phyloP scores from a whole-genome alignment of 2,329 filamentous ascomycete genomes.

The Cytospora piceicola region DNA sequence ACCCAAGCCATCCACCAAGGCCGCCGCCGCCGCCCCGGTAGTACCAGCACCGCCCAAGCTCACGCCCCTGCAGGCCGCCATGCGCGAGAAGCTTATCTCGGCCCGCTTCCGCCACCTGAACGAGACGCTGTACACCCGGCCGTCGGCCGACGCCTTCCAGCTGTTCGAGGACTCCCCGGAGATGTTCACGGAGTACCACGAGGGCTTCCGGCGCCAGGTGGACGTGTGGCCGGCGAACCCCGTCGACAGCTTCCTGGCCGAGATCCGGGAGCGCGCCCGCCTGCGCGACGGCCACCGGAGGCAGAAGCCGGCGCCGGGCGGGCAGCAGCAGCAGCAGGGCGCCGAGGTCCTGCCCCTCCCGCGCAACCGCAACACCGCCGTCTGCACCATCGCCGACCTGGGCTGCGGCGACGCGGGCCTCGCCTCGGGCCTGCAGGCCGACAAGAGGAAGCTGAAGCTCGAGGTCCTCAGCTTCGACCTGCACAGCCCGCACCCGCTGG shows the following conservation, averaged over 20 bases:
- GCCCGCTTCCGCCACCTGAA: slow-evolving; percentile 97
- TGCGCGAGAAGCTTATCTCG: slow-evolving; percentile 93
- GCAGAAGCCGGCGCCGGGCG: slow-evolving; percentile 34
- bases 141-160: slow-evolving; percentile 79
- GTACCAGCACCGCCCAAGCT: slow-evolving; percentile 57
- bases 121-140: slow-evolving; percentile 91
- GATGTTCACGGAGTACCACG: slow-evolving; percentile 95
- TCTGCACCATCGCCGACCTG: slow-evolving; percentile 82
- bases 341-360: slow-evolving; percentile 60
- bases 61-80: slow-evolving; percentile 89
- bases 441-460: slow-evolving; percentile 69
- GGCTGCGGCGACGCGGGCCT: slow-evolving; percentile 92
- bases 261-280: slow-evolving; percentile 70
- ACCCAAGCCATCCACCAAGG: slow-evolving; percentile 20
- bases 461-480: slow-evolving; percentile 86
- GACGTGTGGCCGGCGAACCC: slow-evolving; percentile 97
- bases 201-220: slow-evolving; percentile 93
- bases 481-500: slow-evolving; percentile 72
- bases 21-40: slow-evolving; percentile 21
- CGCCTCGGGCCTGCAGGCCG: slow-evolving; percentile 67
- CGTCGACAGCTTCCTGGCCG: slow-evolving; percentile 80
- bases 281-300: slow-evolving; percentile 40
- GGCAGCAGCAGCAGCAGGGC: slow-evolving; percentile 33
- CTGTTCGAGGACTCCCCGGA: slow-evolving; percentile 86
- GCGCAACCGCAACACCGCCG: slow-evolving; percentile 64